A percentile compares a stretch with the other conserved stretches of the same genome.
These are phyloP conservation scores for Aspergillus tamarii DNA, from an alignment of 2,329 filamentous ascomycete species.

Conservation along the genomic window DNA sequence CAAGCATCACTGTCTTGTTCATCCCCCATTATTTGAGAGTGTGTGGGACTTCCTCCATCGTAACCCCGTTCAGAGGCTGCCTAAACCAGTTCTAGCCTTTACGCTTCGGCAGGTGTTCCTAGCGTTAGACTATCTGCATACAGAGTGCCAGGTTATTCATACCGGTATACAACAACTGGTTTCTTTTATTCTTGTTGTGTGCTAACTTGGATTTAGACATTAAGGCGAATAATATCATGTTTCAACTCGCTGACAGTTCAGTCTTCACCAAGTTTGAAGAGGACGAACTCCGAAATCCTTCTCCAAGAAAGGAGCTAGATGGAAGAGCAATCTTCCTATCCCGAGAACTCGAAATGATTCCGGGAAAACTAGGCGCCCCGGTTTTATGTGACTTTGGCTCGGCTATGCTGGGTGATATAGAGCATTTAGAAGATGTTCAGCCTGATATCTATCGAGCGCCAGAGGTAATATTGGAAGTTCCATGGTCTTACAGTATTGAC, in stretches of 20 bases:
- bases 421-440: constrained; percentile 36
- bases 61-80: constrained; percentile 44
- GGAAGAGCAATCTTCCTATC: constrained; percentile 50
- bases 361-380: constrained; percentile 35
- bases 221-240: constrained; percentile 54
- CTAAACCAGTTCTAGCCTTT: constrained; percentile 37
- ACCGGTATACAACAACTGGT: constrained; percentile 40
- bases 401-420: constrained; percentile 40
- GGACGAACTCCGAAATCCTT: constrained; percentile 44
- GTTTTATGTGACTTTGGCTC: constrained; percentile 57
- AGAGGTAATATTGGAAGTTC: constrained; percentile 52
- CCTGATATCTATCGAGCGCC: constrained; percentile 42
- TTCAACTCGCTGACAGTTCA: constrained; percentile 45
- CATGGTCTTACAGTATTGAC: constrained; percentile 54
- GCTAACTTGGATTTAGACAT: constrained; percentile 37
- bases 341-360: constrained; percentile 38
- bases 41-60: constrained; percentile 43
- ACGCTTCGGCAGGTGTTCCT: constrained; percentile 46
- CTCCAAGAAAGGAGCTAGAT: constrained; percentile 47
- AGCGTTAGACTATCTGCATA: constrained; percentile 52
- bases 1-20: constrained; percentile 41
- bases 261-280: constrained; percentile 47
- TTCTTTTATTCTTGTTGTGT: too few relatives aligned
- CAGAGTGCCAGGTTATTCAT: constrained; percentile 50
- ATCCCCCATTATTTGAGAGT: constrained; percentile 50